Evolutionary conservation across 805 yeast genomes (phyloP).

Genomic region (Metschnikowia noctiluminum): DNA sequence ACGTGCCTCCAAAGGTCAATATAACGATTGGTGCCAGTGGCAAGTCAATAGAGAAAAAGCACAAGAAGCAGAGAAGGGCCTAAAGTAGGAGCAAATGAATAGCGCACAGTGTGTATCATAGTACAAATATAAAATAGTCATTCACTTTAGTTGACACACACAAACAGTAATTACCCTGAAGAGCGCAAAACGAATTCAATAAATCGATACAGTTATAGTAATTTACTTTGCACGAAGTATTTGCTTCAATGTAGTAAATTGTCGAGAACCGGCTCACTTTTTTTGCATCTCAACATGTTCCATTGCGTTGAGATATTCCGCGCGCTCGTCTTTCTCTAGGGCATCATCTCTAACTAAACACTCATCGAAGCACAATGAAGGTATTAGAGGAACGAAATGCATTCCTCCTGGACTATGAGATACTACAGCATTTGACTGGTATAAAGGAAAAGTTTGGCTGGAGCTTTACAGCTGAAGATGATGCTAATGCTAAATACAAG

Average conservation of each 20-base stretch:
- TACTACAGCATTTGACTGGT: conserved; percentile 49
- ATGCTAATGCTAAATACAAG: conserved; percentile 22
- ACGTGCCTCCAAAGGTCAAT: conserved; percentile 94
- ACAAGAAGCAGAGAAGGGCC: conserved; percentile 41
- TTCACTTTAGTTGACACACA: neutral
- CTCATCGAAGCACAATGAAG: conserved; percentile 27
- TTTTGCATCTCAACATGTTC: neutral
- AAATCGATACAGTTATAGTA: no score
- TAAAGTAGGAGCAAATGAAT: conserved; percentile 2
- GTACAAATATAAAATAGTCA: conserved; percentile 5
- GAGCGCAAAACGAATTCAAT: no score
- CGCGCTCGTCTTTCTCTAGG: neutral
- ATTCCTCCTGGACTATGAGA: conserved; percentile 65
- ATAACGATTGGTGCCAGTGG: conserved; percentile 94
- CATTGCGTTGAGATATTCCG: neutral
- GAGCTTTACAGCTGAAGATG: conserved; percentile 37
- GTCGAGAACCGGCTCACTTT: neutral
- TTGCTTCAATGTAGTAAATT: neutral
- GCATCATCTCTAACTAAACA: neutral
- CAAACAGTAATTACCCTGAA: no score
- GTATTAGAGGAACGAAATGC: conserved; percentile 51
- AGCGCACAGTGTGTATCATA: conserved; percentile 12
- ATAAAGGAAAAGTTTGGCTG: conserved; percentile 47
- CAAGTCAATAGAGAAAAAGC: conserved; percentile 50
- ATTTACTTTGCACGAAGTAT: no score